Base-by-base conservation (phyloP, 768 basidiomycete species). In the Amanita molliuscula region DNA sequence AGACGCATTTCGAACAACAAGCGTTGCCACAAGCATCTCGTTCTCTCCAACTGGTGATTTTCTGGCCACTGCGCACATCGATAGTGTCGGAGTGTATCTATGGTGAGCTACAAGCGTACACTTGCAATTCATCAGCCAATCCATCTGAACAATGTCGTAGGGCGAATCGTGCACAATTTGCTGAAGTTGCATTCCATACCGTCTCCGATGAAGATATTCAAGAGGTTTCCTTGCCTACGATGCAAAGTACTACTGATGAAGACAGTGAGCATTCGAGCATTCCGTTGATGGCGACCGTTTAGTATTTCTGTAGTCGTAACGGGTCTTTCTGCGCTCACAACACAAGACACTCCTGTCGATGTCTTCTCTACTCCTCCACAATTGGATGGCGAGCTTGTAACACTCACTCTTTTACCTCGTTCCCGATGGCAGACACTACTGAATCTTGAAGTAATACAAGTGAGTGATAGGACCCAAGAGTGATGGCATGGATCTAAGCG, bases 21-120 rank as follows among this genome's bases (percentile, higher is more conserved):
- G 85, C 56, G 77, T 95, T 21, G 90, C 95, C 4, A 94, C 90
- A 0, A 91, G 85, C 59, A 67, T 99, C 16, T 76, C 90, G 1
- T 95, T 99, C 64, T 97, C 94, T 2, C 96, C 96, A 0, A 85
- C 91, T 0, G 87, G 88, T 49, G 96, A 98, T 64, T 98, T 99
- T 69, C 67, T 99, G 54, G 96, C 96, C 1, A 94, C 94, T 8
- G 75, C 90, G 0, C 96, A 99, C 62, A 82, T 96, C 5, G 94
- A 96, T 57, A 92, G 84, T 52, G 84, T 97, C 47, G 96, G 94
- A 9, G 77, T 99, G 2, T 94, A 86, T 64, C 76, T 99, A n/a
- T 99, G 96, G 92, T 86, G 52, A 49, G 76, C 48, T 5, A 2
- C n/a, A 18, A 29, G 40, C 6, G 37, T 16, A 21, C 15, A 21